Percentiles rank a stretch among this genome's conserved stretches.
phyloP scores from a whole-genome alignment of 352 stramenopile species.

The Elongisporangium anandrum region DNA sequence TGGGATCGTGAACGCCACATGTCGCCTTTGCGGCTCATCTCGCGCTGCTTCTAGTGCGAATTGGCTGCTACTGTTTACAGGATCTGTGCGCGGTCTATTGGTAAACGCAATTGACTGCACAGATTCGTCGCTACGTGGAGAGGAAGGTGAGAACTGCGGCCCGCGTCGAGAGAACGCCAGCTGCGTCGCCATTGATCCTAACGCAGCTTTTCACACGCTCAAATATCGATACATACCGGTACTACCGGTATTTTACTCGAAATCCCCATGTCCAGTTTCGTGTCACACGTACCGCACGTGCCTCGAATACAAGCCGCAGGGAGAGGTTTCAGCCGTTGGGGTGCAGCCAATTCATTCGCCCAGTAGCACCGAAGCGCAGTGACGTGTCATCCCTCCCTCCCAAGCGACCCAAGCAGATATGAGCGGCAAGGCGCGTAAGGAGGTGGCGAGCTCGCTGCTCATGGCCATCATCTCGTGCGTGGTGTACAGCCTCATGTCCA shows the following conservation, averaged over 20 bases:
- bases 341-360: neutral
- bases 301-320: neutral
- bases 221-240: too few species aligned
- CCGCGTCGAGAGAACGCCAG: slow-evolving; percentile 20
- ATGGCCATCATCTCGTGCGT: slow-evolving; percentile 75
- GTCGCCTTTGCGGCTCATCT: slow-evolving; percentile 7
- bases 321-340: neutral
- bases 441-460: slow-evolving; percentile 49
- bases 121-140: neutral
- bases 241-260: neutral
- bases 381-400: neutral
- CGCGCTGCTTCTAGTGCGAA: neutral
- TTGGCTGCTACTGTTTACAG: neutral
- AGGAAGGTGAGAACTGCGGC: neutral
- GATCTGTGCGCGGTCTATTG: neutral
- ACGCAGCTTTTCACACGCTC: slow-evolving; percentile 1
- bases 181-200: slow-evolving; percentile 18
- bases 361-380: neutral
- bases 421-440: slow-evolving; percentile 41
- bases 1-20: slow-evolving; percentile 39
- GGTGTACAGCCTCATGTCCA: slow-evolving; percentile 85
- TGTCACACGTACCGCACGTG: neutral
- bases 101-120: neutral
- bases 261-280: neutral
- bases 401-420: slow-evolving; percentile 17